Conservation (phyloP, 1,284 basidiomycete species). For the Trametes pubescens region DNA sequence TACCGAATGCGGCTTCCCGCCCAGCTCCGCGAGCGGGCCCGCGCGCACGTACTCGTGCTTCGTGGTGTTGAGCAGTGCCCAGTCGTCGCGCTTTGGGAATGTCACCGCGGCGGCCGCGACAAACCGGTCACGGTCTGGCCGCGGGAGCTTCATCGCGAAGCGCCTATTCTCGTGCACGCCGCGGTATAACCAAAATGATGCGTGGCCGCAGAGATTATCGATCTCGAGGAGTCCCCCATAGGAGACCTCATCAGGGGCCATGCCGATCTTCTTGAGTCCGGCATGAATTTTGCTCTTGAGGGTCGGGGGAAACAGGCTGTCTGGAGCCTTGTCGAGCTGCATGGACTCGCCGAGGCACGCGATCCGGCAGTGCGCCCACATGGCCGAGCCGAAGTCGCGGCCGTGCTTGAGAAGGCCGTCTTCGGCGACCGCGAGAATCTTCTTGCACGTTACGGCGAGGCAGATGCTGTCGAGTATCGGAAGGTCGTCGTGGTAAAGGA, state of each 20-base stretch:
- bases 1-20: conserved; percentile 5
- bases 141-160: neutral
- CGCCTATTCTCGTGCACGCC: neutral
- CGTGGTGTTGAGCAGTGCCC: conserved; percentile 16
- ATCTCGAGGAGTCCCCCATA: too few relatives aligned
- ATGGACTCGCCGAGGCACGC: conserved; percentile 8
- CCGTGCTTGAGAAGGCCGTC: neutral
- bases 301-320: neutral
- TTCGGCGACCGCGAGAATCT: neutral
- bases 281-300: conserved; percentile 1
- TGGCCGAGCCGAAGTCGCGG: neutral
- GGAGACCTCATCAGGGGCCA: too few relatives aligned
- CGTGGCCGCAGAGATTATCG: neutral
- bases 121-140: neutral
- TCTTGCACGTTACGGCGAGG: conserved; percentile 9
- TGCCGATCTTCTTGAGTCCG: too few relatives aligned
- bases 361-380: conserved; percentile 8
- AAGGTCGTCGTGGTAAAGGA: neutral
- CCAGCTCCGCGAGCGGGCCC: conserved; percentile 8
- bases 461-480: neutral
- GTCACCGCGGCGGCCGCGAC: conserved; percentile 1
- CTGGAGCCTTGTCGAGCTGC: neutral
- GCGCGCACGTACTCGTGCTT: conserved; percentile 22
- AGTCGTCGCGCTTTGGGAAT: conserved; percentile 16
- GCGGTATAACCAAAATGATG: neutral